Conservation (phyloP, 805 yeast genomes). For the Metschnikowia reukaufii region DNA sequence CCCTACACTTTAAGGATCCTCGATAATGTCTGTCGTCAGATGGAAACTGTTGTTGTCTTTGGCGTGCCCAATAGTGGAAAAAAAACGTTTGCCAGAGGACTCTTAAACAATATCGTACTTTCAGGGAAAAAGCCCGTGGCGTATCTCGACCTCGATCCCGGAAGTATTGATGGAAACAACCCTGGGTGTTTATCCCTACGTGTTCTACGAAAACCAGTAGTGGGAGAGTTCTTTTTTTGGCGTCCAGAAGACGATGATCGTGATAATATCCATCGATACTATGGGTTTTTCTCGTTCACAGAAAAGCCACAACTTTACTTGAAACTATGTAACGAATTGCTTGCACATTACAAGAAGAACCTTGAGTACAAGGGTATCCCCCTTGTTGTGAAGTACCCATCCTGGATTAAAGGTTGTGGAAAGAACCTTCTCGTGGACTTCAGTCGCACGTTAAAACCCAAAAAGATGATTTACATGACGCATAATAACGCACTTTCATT, state of each 20-base stretch:
- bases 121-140: slow-evolving; percentile 34
- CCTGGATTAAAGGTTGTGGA: slow-evolving; percentile 91
- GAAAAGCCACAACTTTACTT: slow-evolving; percentile 61
- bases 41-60: slow-evolving; percentile 40
- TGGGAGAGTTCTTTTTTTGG: slow-evolving; percentile 30
- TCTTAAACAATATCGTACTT: slow-evolving; percentile 49
- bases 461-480: slow-evolving; percentile 53
- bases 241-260: slow-evolving; percentile 10
- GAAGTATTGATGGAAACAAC: slow-evolving; percentile 75
- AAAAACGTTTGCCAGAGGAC: slow-evolving; percentile 61
- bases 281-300: slow-evolving; percentile 71
- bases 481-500: slow-evolving; percentile 22
- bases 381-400: slow-evolving; percentile 76
- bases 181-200: slow-evolving; percentile 71
- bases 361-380: slow-evolving; percentile 28
- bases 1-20: slow-evolving; percentile 5
- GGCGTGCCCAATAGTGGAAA: slow-evolving; percentile 83
- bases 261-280: slow-evolving; percentile 31
- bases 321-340: slow-evolving; percentile 40
- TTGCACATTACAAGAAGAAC: slow-evolving; percentile 26
- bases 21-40: slow-evolving; percentile 11
- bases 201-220: slow-evolving; percentile 26
- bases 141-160: slow-evolving; percentile 81
- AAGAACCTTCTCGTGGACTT: slow-evolving; percentile 57
- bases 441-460: slow-evolving; percentile 48